Evolutionary conservation across 208 protist species (phyloP), one percentile per base, ranked within the genome.

Genomic region (Crithidia acanthocephali): DNA sequence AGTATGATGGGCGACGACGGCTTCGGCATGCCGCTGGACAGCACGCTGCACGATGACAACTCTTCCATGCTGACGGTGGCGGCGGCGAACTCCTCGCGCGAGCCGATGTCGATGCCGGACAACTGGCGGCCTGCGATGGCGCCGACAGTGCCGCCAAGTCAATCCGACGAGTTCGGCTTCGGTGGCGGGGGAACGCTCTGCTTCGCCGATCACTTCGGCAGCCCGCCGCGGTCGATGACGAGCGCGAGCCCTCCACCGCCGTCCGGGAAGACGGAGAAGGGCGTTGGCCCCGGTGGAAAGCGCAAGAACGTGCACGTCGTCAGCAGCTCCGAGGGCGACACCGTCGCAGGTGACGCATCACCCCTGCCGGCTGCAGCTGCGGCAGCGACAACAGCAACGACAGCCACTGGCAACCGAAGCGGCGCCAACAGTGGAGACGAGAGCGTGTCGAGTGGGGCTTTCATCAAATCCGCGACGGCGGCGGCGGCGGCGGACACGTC

Each of bases 111-210:
- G 44, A 63, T 71, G 65, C 64, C 65, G 51, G 51, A 72, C 48
- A 66, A 57, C 65, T 78, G 72, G 72, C 66, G 25, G 6, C 44
- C 50, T 2, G 72, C 65, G 35, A 64, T 48, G 42, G 72, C 72
- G 20, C 72, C 72, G 20, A 78, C 72, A 13, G 72, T 78, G 51
- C 72, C 72, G 25, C 72, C 72, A 33, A 78, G 72, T 30, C 65
- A 72, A 25, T 56, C 65, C 2, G 72, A 78, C 32, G 59, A 61
- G 23, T 51, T 63, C 22, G 48, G 48, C 33, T 48, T 44, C 23
- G n/a, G 23, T 2, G 16, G 44, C 3, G n/a, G n/a, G n/a, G n/a
- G n/a, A n/a, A 56, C 62, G 32, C 7, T 48, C 22, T 45, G 23
- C 48, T 68, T 68, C 33, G 33, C 62, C 20, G 62, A 56, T 13